Base-by-base conservation (phyloP, 495 filamentous ascomycete genomes). In the Darksidea phi region DNA sequence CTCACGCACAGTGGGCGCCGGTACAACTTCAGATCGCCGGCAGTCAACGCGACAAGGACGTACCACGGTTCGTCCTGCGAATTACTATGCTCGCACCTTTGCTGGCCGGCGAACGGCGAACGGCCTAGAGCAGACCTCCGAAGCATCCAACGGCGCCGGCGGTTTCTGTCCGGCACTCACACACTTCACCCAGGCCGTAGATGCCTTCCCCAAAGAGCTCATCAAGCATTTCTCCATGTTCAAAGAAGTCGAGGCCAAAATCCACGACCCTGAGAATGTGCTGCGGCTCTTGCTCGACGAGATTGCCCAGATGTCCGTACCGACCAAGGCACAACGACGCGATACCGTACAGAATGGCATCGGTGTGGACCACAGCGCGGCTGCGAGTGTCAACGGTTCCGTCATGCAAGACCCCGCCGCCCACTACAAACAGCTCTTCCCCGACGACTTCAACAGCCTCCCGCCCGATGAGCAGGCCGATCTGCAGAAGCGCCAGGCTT, bases 241-340 rank as follows among this genome's bases (percentile, higher is more conserved):
- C 50, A 96, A 96, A 67, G 94, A 99, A 73, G 94, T 97, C 32
- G 95, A 99, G 77, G 93, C 94, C 49, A 99, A 99, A 75, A 84
- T 90, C 53, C 88, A 87, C 69, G 82, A 83, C 20, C 85, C 88
- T 2, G 87, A 90, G 73, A 83, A 87, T 61, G 75, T 82, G 67
- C 79, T 96, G 32, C 80, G 86, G 57, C 78, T 86, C 67, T 77
- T 92, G 58, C 81, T 95, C 61, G 79, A 85, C 37, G 77, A 77
- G 56, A 84, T 88, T 51, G 61, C 67, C 15, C 42, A 24, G 23
- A 51, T 64, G 20, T 64, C 61, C 24, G 49, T 63, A 17, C 56
- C 83, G 23, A 81, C 83, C 64, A 75, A 76, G 21, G 48, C 68
- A 53, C 54, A 71, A 65, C 69, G 69, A 59, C 74, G 77, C 48